Evolutionary conservation across 2,329 filamentous ascomycete species (phyloP).

Genomic region (Ophiostoma pallidulum): DNA sequence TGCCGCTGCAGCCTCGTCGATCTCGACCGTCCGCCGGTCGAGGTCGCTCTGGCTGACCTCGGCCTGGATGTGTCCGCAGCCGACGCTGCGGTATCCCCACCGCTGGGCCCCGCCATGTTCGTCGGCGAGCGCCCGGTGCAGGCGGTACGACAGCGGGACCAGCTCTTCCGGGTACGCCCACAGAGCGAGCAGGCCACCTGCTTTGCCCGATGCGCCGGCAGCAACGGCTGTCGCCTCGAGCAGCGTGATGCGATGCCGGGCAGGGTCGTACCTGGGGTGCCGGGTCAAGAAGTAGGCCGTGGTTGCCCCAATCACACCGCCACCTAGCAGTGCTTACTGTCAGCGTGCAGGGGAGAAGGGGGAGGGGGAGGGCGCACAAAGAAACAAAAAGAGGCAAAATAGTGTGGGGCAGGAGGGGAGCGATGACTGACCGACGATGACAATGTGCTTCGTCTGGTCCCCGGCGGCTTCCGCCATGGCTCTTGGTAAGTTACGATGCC

Average conservation of each 20-base stretch:
- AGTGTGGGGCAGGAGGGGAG: neutral
- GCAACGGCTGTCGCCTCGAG: constrained; percentile 79
- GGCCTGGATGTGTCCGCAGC: constrained; percentile 53
- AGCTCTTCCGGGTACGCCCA: constrained; percentile 86
- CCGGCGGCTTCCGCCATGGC: constrained; percentile 6
- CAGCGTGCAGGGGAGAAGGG: neutral
- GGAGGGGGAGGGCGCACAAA: no score
- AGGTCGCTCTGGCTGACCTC: constrained; percentile 21
- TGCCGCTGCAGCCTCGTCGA: constrained; percentile 17
- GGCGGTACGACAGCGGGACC: constrained; percentile 73
- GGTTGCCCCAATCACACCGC: constrained; percentile 85
- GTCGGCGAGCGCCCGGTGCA: constrained; percentile 76
- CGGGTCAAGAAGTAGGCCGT: constrained; percentile 86
- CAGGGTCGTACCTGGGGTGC: constrained; percentile 69
- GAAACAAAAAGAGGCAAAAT: neutral
- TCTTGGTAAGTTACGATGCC: neutral
- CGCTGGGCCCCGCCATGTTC: constrained; percentile 67
- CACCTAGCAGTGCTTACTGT: constrained; percentile 44
- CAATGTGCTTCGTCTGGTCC: constrained; percentile 17
- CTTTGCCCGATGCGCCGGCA: constrained; percentile 88
- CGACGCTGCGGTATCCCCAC: constrained; percentile 80
- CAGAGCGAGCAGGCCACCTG: constrained; percentile 77
- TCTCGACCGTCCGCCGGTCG: constrained; percentile 11
- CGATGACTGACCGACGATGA: constrained; percentile 33
- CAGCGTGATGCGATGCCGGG: constrained; percentile 69